Evolutionary conservation across 257 asterid species (phyloP), one percentile per base, ranked within the genome.

Genomic region (Oldenlandia corymbosa): DNA sequence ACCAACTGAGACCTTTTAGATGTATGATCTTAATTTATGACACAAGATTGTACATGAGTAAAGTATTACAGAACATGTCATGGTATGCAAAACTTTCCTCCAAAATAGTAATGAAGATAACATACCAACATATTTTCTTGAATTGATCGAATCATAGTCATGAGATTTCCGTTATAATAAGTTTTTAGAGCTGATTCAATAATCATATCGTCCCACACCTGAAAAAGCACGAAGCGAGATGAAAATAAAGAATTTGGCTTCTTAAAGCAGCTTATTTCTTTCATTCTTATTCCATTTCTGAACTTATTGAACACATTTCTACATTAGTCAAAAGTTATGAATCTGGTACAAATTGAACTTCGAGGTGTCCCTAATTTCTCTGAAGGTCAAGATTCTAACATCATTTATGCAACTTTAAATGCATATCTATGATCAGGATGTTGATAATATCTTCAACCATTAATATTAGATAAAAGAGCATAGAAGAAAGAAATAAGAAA

Each of bases 191-290:
- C 95, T 68, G 97, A 82, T 64, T 89, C 91, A 37, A 93, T 93
- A 45, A 90, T 90, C 91, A 78, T 79, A 31, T 69, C 83, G 78
- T 93, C 99, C 97, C 99, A 93, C 52, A 93, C 91, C 99, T 93
- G 84, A 70, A 74, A 70, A 34, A 66, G 60, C 39, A 16, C 27
- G 45, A 2, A 27, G 12, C 20, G 21, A 58, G 23, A 34, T 20
- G 7, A 23, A 5, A 17, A 23, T 37, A 58, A 37, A 54, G 20
- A 45, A 14, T 9, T 20, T 45, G 26, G 53, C 24, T 47, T 16
- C 36, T 20, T 12, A 7, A 52, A 52, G 36, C 58, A 52, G 27
- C 1, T 52, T 24, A 24, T 26, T 10, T 26, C 8, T 9, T 5
- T 47, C n/a, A n/a, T n/a, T 47, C 12, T 12, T n/a, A 18, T n/a